Evolutionary conservation across 2,329 filamentous ascomycete species (phyloP), one percentile per base, ranked within the genome.

Genomic region (Sporothrix luriei): DNA sequence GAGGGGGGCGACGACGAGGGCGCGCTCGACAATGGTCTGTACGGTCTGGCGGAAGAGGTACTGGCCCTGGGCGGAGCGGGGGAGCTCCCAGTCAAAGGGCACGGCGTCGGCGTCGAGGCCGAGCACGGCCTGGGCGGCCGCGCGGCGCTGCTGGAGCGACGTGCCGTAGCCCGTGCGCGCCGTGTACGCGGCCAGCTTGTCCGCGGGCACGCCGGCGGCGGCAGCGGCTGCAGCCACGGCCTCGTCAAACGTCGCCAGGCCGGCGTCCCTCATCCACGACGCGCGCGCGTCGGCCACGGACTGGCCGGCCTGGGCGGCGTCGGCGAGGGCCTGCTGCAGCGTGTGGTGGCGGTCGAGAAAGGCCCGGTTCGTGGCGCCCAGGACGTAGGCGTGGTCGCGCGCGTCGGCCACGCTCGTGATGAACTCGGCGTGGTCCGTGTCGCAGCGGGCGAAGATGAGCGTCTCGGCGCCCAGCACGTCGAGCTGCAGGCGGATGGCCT

Each of bases 391-490:
- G 61, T 81, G 80, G 61, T 81, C 80, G 4, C 79, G 73, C 6
- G 76, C 71, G 69, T 81, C 80, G 10, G 79, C 75, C 2, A 77
- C 75, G 73, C 77, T 78, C 0, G 79, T 79, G 72, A 81, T 80
- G 70, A 80, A 81, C 68, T 80, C 75, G 1, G 78, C 76, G 54
- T 78, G 75, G 68, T 80, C 78, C 4, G 74, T 77, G 67, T 81
- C 79, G 66, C 78, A 80, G 1, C 79, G 78, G 64, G 78, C 79
- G 16, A 80, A 73, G 29, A 81, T 72, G 71, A 81, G 72, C 0
- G 79, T 80, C 61, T 80, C 78, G 3, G 77, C 76, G 2, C 71
- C 78, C 79, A 81, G 79, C 49, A 81, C 77, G 70, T 81, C 80
- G 55, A 80, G 79, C 40, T 78, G 75, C 77, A 80, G 78, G 14